Conservation (phyloP, 2,329 filamentous ascomycete species). For the Pseudogymnoascus verrucosus region DNA sequence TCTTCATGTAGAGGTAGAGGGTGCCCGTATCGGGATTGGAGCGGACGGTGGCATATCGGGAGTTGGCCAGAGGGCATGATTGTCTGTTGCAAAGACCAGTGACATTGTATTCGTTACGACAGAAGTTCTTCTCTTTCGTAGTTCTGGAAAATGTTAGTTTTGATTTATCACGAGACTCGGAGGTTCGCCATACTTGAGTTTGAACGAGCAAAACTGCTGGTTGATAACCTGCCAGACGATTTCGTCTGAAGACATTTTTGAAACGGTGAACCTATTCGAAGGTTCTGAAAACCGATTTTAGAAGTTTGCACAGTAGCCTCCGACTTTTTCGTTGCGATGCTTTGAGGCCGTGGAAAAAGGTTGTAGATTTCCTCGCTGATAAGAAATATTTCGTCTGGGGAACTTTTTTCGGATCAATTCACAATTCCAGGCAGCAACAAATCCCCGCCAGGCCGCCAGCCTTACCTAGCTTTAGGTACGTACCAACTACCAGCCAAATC, state of each 20-base stretch:
- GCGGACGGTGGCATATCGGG: slow-evolving; percentile 84
- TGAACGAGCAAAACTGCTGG: slow-evolving; percentile 91
- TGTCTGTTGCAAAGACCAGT: slow-evolving; percentile 78
- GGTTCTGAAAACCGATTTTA: neutral
- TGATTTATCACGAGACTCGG: slow-evolving; percentile 24
- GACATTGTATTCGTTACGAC: slow-evolving; percentile 89
- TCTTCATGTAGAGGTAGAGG: slow-evolving; percentile 96
- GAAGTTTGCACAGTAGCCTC: neutral
- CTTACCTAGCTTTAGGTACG: slow-evolving; percentile 1
- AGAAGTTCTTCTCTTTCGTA: slow-evolving; percentile 85
- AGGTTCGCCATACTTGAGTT: slow-evolving; percentile 61
- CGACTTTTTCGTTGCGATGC: neutral
- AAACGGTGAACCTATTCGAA: slow-evolving; percentile 1
- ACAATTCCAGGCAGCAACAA: neutral
- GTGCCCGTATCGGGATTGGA: slow-evolving; percentile 70
- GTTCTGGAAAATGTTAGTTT: slow-evolving; percentile 42
- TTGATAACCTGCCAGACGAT: slow-evolving; percentile 97
- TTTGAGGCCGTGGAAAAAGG: neutral
- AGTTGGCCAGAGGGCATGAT: slow-evolving; percentile 85
- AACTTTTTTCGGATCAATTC: slow-evolving; percentile 7
- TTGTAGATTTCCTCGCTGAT: slow-evolving; percentile 8
- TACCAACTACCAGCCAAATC: neutral
- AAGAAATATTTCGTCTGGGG: slow-evolving; percentile 9
- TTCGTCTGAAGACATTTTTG: slow-evolving; percentile 78
- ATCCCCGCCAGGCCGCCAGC: slow-evolving; percentile 1